Evolutionary conservation across 495 filamentous ascomycete genomes (phyloP), one percentile per base, ranked within the genome.

Genomic region (Cryomyces antarcticus): DNA sequence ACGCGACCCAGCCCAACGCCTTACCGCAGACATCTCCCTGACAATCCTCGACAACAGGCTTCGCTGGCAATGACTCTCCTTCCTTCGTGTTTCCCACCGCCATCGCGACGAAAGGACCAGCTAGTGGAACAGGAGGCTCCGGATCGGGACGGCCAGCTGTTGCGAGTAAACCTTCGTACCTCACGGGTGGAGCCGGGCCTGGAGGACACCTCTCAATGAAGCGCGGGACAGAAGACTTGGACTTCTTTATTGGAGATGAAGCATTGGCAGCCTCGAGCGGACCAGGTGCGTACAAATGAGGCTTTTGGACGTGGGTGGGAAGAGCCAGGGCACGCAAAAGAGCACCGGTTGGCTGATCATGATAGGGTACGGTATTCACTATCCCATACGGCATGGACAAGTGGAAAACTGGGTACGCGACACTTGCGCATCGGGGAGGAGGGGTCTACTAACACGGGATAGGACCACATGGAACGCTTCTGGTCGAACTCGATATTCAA

Each of bases 401-500:
- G 79, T 97, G 54, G 89, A 97, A 63, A 93, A 97, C 57, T 97
- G 89, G 89, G 80, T 85, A 62, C 35, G 63, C 46, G 45, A 12
- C 7, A 10, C 10, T 28, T 9, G 38, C n/a, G 7, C 24, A 38
- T 41, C n/a, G 5, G 4, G 29, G 28, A 10, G 5, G 31, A 37
- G 1, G 12, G 12, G 37, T 28, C n/a, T 7, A 35, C 46, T 49
- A 28, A 46, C 27, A 62, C 46, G 24, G 38, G 17, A 17, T n/a
- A 85, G 80, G 89, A 97, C 60, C 80, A 92, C 50, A 97, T 97
- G 89, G 89, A 97, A 57, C 75, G 89, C 42, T 97, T 94, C 61
- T 97, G 89, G 89, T 95, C 92, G 39, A 95, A 94, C 64, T 96
- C 92, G 28, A 97, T 97, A 62, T 97, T 97, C 70, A 96, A 96